Percentiles rank a stretch among this genome's conserved stretches.
phyloP scores from a whole-genome alignment of 2,329 filamentous ascomycete species.

The Talaromyces marneffei region DNA sequence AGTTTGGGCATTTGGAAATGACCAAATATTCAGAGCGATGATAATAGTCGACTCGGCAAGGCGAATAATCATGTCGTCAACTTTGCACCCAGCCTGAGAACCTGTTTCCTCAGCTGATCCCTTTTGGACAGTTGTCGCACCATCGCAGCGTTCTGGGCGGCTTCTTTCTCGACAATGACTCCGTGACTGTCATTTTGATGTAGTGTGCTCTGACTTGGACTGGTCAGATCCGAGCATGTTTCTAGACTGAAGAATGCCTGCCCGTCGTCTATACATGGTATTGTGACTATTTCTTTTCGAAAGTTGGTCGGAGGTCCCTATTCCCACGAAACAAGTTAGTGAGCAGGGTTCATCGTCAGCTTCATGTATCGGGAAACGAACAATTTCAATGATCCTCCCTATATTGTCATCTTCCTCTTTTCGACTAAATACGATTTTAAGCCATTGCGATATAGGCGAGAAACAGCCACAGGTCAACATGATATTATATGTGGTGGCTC shows the following conservation, averaged over 20 bases:
- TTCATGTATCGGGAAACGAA: slow-evolving; percentile 16
- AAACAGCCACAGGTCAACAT: slow-evolving; percentile 26
- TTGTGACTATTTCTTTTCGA: slow-evolving; percentile 36
- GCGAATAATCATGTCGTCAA: neutral
- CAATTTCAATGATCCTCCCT: slow-evolving; percentile 31
- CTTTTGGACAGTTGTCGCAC: slow-evolving; percentile 24
- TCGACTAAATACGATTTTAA: slow-evolving; percentile 30
- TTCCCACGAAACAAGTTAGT: neutral
- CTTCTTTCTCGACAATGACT: slow-evolving; percentile 26
- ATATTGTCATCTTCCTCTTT: slow-evolving; percentile 17
- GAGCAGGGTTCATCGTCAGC: slow-evolving; percentile 12
- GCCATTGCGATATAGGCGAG: slow-evolving; percentile 29
- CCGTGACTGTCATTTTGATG: slow-evolving; percentile 29
- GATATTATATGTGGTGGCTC: neutral
- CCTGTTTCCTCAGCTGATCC: slow-evolving; percentile 18
- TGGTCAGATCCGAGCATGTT: slow-evolving; percentile 19
- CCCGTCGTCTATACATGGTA: slow-evolving; percentile 37
- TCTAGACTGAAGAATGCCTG: slow-evolving; percentile 13
- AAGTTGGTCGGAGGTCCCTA: slow-evolving; percentile 41
- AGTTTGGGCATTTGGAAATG: neutral
- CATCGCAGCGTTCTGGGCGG: slow-evolving; percentile 19
- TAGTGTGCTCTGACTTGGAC: slow-evolving; percentile 27
- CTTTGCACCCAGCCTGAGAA: slow-evolving; percentile 3
- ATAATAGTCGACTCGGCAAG: neutral
- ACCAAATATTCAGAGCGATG: neutral